These are phyloP conservation scores for Alternaria panax DNA, from an alignment of 2,329 filamentous ascomycete genomes.

Conservation along the genomic window DNA sequence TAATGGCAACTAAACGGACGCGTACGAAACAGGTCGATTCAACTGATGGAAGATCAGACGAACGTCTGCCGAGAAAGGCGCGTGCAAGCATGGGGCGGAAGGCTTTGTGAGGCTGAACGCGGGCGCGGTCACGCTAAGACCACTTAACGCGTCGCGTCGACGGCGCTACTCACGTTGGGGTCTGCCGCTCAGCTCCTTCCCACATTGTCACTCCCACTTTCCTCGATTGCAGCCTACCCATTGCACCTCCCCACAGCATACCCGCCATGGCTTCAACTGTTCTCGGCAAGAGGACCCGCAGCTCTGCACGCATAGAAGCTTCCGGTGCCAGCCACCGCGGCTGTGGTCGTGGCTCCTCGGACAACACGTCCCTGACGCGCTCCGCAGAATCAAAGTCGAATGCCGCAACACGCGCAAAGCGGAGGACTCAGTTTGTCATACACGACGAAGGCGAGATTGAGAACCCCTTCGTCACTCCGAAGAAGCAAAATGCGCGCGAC, in stretches of 20 bases:
- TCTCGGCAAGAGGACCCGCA: constrained; percentile 51
- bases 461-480: constrained; percentile 61
- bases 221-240: constrained; percentile 27
- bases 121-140: constrained; percentile 11
- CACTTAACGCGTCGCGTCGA: constrained; percentile 21
- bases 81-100: not conserved
- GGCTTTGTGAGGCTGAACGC: not conserved
- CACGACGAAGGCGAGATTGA: constrained; percentile 72
- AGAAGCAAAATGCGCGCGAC: constrained; percentile 45
- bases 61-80: not conserved
- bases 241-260: constrained; percentile 27
- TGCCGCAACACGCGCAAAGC: constrained; percentile 51
- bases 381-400: constrained; percentile 31
- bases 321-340: constrained; percentile 33
- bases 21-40: not conserved
- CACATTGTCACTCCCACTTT: constrained; percentile 23
- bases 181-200: constrained; percentile 21
- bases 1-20: not conserved
- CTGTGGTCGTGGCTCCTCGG: constrained; percentile 13
- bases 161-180: not conserved
- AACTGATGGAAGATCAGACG: not conserved
- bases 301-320: constrained; percentile 33
- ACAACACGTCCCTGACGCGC: constrained; percentile 36
- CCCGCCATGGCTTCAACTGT: constrained; percentile 44
- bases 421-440: constrained; percentile 54